Conservation (phyloP, 768 basidiomycete species). For the Hericium erinaceus region DNA sequence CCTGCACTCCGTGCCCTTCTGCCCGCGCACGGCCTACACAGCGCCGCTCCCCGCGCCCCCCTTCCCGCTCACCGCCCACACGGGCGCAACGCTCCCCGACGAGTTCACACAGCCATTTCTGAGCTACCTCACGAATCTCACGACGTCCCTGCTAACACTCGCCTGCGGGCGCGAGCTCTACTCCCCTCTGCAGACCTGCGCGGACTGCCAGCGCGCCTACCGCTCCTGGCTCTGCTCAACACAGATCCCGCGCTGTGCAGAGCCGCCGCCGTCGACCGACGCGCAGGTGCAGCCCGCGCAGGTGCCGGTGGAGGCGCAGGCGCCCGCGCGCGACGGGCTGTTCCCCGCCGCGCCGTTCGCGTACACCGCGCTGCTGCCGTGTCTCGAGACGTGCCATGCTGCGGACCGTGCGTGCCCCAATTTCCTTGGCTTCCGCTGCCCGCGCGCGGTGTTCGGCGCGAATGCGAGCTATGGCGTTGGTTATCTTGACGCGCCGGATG, state of each 20-base stretch:
- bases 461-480: conserved; percentile 67
- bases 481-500: conserved; percentile 33
- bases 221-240: conserved; percentile 69
- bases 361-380: conserved; percentile 67
- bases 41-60: conserved; percentile 54
- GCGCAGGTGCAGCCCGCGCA: conserved; percentile 12
- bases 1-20: conserved; percentile 63
- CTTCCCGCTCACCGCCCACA: conserved; percentile 32
- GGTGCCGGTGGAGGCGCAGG: conserved; percentile 28
- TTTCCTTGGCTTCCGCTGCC: conserved; percentile 65
- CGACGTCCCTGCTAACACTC: conserved; percentile 57
- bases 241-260: conserved; percentile 68
- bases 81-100: conserved; percentile 40
- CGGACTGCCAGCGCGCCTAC: conserved; percentile 66
- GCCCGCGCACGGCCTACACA: conserved; percentile 60
- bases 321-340: conserved; percentile 27
- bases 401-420: conserved; percentile 72
- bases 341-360: conserved; percentile 31
- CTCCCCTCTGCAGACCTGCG: conserved; percentile 69
- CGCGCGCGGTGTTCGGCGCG: conserved; percentile 51
- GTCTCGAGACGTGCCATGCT: conserved; percentile 67
- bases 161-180: conserved; percentile 77
- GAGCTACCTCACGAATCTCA: conserved; percentile 63
- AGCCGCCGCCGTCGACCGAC: conserved; percentile 28
- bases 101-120: conserved; percentile 42